Base-by-base conservation (phyloP, 352 stramenopile species). In the Pythium volutum region DNA sequence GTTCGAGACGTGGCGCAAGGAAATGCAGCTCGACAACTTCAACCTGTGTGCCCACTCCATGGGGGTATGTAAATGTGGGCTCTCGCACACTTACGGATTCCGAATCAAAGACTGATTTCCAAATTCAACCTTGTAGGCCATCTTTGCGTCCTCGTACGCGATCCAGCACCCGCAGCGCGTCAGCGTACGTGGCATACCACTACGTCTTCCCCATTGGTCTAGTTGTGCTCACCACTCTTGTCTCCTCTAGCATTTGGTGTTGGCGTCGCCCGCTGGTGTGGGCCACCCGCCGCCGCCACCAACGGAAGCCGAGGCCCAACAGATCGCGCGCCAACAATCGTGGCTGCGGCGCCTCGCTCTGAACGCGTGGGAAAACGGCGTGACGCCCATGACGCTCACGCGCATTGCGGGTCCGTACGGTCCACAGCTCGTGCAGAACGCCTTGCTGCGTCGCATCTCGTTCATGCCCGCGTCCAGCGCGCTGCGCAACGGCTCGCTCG, bases 11-110 rank as follows among this genome's bases (percentile, higher is more conserved):
- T 95, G 85, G 85, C 79, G 81, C 8, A 55, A 87, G n/a, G 80
- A 91, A 50, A 78, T 95, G 27, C 47, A 80, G 10, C 76, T 93
- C 20, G 70, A 91, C 4, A 64, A 71, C 7, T 91, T 95, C 49
- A 59, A 91, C 55, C 58, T 95, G n/a, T 88, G 75, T 18, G 85
- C 69, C 8, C 85, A 95, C 53, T 95, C 85, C 0, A 91, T 93
- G 81, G 85, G 85, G 39, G 82, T 94, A 73, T 42, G 72, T 55
- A 16, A 0, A 11, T n/a, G 16, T 45, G 15, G 15, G 45, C n/a
- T 23, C 41, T 36, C 31, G 14, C n/a, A 36, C 14, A 36, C n/a
- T 31, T 6, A 29, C 58, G 33, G 2, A 38, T 39, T 15, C 22
- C 4, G 0, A 25, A 18, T 33, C 12, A 14, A 12, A 45, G 48